These are phyloP conservation scores for Amanita phalloides DNA, from an alignment of 768 basidiomycete genomes.

Conservation along the genomic window DNA sequence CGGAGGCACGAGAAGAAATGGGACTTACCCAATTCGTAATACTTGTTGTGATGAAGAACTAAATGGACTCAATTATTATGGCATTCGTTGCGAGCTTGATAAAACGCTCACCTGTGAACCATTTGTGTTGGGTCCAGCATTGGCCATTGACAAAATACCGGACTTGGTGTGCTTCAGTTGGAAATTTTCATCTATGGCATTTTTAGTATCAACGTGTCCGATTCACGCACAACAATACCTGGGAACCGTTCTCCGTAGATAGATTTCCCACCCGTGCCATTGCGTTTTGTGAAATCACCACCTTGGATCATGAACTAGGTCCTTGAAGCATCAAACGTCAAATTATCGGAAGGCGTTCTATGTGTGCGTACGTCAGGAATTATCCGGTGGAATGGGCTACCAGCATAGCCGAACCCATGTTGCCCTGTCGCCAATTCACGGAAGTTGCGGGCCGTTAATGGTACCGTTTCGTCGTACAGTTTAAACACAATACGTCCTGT, in stretches of 20 bases:
- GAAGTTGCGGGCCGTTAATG: constrained; percentile 74
- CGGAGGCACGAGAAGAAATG: background rate
- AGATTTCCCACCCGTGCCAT: constrained; percentile 77
- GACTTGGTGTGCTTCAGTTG: constrained; percentile 55
- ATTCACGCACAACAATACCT: constrained; percentile 28
- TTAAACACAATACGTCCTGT: constrained; percentile 73
- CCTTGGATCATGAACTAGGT: constrained; percentile 76
- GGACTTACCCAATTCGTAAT: constrained; percentile 50
- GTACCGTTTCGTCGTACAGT: constrained; percentile 76
- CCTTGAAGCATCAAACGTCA: background rate
- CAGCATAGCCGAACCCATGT: constrained; percentile 63
- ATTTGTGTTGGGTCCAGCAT: constrained; percentile 73
- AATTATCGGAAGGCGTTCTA: background rate
- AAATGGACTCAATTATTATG: background rate
- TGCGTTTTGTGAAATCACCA: constrained; percentile 70
- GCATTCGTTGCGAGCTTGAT: background rate
- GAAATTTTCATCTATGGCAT: constrained; percentile 67
- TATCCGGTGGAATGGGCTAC: constrained; percentile 61
- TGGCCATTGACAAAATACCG: constrained; percentile 72
- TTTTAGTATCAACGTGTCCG: background rate
- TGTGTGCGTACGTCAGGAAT: constrained; percentile 46
- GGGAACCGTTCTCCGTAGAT: constrained; percentile 78
- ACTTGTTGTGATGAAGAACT: constrained; percentile 76
- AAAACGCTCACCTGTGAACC: constrained; percentile 52
- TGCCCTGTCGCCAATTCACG: constrained; percentile 64